Base-by-base conservation (phyloP, 2,329 filamentous ascomycete species). In the Aspergillus sp. region DNA sequence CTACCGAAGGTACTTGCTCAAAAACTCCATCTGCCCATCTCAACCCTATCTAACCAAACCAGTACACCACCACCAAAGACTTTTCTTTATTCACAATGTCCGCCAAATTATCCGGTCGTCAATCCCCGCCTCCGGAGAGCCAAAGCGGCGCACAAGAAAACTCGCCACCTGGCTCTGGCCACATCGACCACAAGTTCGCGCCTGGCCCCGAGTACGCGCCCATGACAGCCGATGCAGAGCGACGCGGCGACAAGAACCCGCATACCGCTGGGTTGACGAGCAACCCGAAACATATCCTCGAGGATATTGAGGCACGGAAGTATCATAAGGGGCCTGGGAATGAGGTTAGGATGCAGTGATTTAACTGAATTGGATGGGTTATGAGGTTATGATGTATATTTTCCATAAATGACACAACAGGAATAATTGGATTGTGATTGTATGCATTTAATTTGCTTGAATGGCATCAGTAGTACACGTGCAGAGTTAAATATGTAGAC, bases 111-210 rank as follows among this genome's bases (percentile, higher is more conserved):
- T 76, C 84, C 76, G 89, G 90, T 73, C 87, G 87, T 70, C 84
- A 96, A 77, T 96, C 91, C 33, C 92, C 91, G 61, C 79, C 87
- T 52, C 90, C 90, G 27, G 86, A 90, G 78, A 71, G 74, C 64
- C 90, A 91, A 76, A 78, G 81, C 39, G 87, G 84, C 59, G 76
- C 79, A 55, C 90, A 95, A 78, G 76, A 85, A 58, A 77, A 84
- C 44, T 48, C 43, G 19, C 52, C 52, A 12, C 35, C 44, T 2
- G 52, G 52, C 2, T 55, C 52, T 23, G 52, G 52, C 44, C 52
- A 25, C 23, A 23, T 33, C 23, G 44, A 55, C n/a, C 9, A 35
- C 52, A 55, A 48, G 12, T 55, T 66, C 7, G 61, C 69, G 39
- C 14, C 60, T 3, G 56, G 69, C 47, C 69, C 72, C 0, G 69